Evolutionary conservation across 441 rosid genomes (phyloP).

Genomic region (Corymbia citriodora): DNA sequence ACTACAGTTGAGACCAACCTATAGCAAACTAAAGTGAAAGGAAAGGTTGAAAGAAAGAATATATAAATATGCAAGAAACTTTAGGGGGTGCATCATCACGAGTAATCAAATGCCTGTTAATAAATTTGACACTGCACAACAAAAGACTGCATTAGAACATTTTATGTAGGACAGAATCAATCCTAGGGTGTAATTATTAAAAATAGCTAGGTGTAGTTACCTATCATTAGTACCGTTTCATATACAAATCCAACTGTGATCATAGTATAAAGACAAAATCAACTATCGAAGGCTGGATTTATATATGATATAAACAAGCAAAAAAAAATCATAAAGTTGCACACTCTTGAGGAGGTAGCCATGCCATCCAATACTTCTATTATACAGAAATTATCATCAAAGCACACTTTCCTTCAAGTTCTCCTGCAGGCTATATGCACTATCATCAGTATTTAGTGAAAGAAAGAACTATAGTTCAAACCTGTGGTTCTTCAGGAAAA

Average conservation of each 20-base stretch:
- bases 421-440: neutral
- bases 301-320: neutral
- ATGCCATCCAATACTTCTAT: neutral
- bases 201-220: neutral
- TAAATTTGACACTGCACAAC: neutral
- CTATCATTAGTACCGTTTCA: neutral
- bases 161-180: neutral
- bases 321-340: neutral
- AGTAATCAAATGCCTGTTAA: neutral
- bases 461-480: conserved; percentile 12
- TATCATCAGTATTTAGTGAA: neutral
- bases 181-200: neutral
- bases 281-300: neutral
- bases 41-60: neutral
- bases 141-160: neutral
- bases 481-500: conserved; percentile 67
- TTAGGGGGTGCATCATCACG: neutral
- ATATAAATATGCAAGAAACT: neutral
- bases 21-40: neutral
- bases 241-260: neutral
- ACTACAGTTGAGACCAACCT: neutral
- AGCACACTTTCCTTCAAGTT: neutral
- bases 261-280: neutral
- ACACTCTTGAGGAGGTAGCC: neutral
- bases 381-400: neutral